Base-by-base conservation (phyloP, 2,329 filamentous ascomycete species). In the Penicillium griseofulvum region DNA sequence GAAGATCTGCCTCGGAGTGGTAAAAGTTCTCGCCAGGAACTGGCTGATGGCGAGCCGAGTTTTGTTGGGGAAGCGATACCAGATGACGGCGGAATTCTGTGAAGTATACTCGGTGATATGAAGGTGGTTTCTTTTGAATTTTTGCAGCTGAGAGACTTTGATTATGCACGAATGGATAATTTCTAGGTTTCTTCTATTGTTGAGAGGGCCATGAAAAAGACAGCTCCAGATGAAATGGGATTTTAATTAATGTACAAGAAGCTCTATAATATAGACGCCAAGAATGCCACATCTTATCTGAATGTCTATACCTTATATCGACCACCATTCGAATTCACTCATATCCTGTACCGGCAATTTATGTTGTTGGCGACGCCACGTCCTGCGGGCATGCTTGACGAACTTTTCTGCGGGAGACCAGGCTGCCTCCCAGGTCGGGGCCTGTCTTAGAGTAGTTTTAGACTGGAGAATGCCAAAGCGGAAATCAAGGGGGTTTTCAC, bases 1-100 rank as follows among this genome's bases (percentile, higher is more conserved):
- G 81, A 83, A 60, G 79, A 83, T 46, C 19, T 58, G 31, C 55
- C 54, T 5, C 46, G 54, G 44, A 44, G 39, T 26, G 26, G 45
- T 19, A 28, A n/a, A 14, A 39, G 38, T 7, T 17, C 16, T 28
- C 39, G 24, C 2, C 28, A 28, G 19, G 36, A 47, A n/a, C 4
- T 37, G n/a, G 28, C 16, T n/a, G 16, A 43, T 17, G 22, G 24
- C 10, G 37, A 19, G 29, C 10, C 44, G 16, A 54, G 37, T 19
- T 14, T 11, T 19, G 5, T 14, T 12, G n/a, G 29, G n/a, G 37
- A 16, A 24, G n/a, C 4, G 5, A 8, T 14, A 31, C 8, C 10
- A 41, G 17, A 14, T 17, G 14, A 16, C 10, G 8, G 36, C 2
- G 34, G 3, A 24, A 1, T 28, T 22, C n/a, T 22, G 5, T 19